Evolutionary conservation across 257 asterid species (phyloP), one percentile per base, ranked within the genome.

Genomic region (Solanum ossicruentum): DNA sequence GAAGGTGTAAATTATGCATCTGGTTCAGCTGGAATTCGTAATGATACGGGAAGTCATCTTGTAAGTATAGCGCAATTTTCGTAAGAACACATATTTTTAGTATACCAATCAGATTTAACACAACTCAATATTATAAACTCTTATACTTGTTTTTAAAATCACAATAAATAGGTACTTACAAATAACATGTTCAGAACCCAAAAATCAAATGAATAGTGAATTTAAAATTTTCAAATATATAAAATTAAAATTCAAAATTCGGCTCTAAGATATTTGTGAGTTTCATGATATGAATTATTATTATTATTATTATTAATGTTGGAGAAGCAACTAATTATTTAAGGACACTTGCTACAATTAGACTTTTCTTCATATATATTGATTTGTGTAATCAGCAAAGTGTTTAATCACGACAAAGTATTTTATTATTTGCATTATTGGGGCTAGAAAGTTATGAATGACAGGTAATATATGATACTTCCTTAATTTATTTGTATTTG

Each of bases 1-100:
- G 45, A 43, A 39, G 98, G 98, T 1, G 86, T 93, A 8, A 93
- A 93, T 78, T 92, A 95, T 85, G 97, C 93, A 11, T 95, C 97
- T 0, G 97, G 93, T 5, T 89, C 45, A 7, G 89, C 92, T 8
- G 98, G 98, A 84, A 95, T 93, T 49, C 95, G 85, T 9, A 89
- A 89, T 1, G 85, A 43, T 8, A 67, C 93, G 0, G 95, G 97
- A 36, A 8, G 0, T 4, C 52, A 15, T 3, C 4, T 56, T 81
- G 95, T 93, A 86, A 86, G 36, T 75, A 39, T 10, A 45, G 18
- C 12, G 3, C 0, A 0, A n/a, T 60, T n/a, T 60, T 60, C 4
- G 2, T 0, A 0, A 8, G 1, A 0, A 7, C 2, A 0, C 4
- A 12, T 26, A 6, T 4, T 63, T 63, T 23, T 26, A 23, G 5